These are phyloP conservation scores for Arthrobotrys sinensis DNA, from an alignment of 2,329 filamentous ascomycete species.

Conservation along the genomic window DNA sequence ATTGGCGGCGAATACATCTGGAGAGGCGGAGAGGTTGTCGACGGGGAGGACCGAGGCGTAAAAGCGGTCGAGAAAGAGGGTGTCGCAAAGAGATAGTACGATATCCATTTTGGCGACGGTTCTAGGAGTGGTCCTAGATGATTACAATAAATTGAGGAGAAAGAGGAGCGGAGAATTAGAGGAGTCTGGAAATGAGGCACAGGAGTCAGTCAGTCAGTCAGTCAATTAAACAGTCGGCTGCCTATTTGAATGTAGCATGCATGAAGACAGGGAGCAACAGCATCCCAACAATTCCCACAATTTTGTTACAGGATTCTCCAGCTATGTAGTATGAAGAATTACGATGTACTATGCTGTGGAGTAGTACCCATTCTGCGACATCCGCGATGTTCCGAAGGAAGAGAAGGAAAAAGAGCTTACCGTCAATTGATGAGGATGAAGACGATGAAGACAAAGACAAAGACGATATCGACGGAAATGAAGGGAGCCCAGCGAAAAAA, in stretches of 20 bases:
- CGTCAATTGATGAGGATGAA: constrained; percentile 8
- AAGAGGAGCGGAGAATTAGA: background rate
- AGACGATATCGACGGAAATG: background rate
- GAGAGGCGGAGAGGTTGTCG: constrained; percentile 69
- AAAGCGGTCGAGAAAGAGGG: constrained; percentile 82
- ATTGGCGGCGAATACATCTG: constrained; percentile 68
- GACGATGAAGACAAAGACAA: background rate
- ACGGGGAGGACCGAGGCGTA: constrained; percentile 75
- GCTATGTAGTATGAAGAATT: background rate
- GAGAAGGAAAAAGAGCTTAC: background rate
- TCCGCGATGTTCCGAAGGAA: constrained; percentile 10
- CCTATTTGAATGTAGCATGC: constrained; percentile 18
- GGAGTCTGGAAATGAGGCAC: background rate
- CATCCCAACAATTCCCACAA: constrained; percentile 19
- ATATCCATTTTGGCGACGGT: constrained; percentile 82
- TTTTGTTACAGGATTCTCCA: background rate
- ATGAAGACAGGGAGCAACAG: constrained; percentile 17
- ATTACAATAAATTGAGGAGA: background rate
- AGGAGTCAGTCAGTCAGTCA: constrained; percentile 15
- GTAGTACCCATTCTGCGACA: background rate
- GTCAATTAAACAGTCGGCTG: constrained; percentile 1
- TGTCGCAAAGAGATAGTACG: constrained; percentile 87
- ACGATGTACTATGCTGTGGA: background rate
- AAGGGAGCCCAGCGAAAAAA: background rate
- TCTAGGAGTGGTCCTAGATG: constrained; percentile 6